Evolutionary conservation across 257 asterid genomes (phyloP).

Genomic region (Fraxinus cuspidata): DNA sequence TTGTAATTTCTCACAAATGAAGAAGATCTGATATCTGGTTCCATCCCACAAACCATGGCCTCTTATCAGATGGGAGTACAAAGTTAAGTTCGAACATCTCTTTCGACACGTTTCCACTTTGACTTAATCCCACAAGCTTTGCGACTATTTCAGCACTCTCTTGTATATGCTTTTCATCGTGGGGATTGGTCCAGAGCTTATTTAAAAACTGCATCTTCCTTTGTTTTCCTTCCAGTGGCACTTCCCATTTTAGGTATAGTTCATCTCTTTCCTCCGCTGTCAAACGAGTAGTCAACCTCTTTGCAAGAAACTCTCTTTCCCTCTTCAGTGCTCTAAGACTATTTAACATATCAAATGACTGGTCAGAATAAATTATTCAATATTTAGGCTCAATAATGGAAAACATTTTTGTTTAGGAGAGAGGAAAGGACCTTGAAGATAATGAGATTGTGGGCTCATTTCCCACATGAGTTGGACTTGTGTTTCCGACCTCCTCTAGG

Average conservation of each 20-base stretch:
- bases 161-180: constrained; percentile 59
- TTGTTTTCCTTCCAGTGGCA: constrained; percentile 82
- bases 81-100: constrained; percentile 95
- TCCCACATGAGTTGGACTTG: constrained; percentile 75
- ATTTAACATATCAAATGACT: constrained; percentile 18
- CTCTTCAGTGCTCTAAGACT: constrained; percentile 78
- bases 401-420: background rate
- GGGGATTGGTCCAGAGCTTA: constrained; percentile 81
- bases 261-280: constrained; percentile 77
- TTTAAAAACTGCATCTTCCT: constrained; percentile 75
- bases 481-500: constrained; percentile 69
- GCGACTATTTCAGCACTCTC: constrained; percentile 93
- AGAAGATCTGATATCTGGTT: constrained; percentile 82
- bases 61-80: constrained; percentile 75
- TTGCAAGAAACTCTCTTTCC: constrained; percentile 87
- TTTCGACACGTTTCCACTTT: constrained; percentile 72
- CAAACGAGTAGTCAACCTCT: constrained; percentile 69
- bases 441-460: constrained; percentile 70
- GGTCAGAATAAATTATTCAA: background rate
- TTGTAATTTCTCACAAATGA: constrained; percentile 53
- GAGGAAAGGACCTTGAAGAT: constrained; percentile 65
- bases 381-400: background rate
- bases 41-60: constrained; percentile 88
- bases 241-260: constrained; percentile 86
- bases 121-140: constrained; percentile 81